Base-by-base conservation (phyloP, 306 rosid genomes). In the Vigna unguiculata region DNA sequence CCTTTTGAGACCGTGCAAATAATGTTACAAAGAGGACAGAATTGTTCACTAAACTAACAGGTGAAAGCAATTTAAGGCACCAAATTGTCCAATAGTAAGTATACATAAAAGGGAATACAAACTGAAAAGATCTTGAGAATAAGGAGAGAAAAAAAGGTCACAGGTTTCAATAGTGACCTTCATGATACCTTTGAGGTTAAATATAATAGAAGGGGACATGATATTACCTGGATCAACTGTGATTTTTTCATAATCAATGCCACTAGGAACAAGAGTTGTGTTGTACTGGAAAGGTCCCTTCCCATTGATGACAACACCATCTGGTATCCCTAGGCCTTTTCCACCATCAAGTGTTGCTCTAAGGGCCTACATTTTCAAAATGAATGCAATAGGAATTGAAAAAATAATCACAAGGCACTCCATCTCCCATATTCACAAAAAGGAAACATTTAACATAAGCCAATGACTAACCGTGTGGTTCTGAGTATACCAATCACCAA, bases 241-340 rank as follows among this genome's bases (percentile, higher is more conserved):
- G 40, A 94, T 69, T 64, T 87, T 71, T 78, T 89, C 96, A 47
- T 80, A 24, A 17, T 77, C 77, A 30, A 94, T 85, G 30, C 93
- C 93, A 28, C 67, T 63, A 21, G 96, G 91, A 51, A 94, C 96
- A 17, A 94, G 90, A 36, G 98, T 89, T 34, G 71, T 72, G 82
- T 94, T 91, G 82, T 90, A 94, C 73, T 78, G 93, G 78, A 70
- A 94, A 49, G 98, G 98, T 21, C 98, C 98, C 82, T 90, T 94
- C 21, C 98, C 98, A 80, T 94, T 94, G 51, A 94, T 92, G 62
- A 94, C 95, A 83, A 94, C 97, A 54, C 97, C 97, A 76, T 94
- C 96, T 0, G 98, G 98, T 25, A 92, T 87, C 40, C 95, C 93
- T 43, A 94, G 93, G 66, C 77, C 88, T 64, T 83, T 81, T 75